Percentiles rank a stretch among this genome's conserved stretches.
Evolutionary conservation across 2,329 filamentous ascomycete species (phyloP).

Genomic region (Herpotrichia juniperi): DNA sequence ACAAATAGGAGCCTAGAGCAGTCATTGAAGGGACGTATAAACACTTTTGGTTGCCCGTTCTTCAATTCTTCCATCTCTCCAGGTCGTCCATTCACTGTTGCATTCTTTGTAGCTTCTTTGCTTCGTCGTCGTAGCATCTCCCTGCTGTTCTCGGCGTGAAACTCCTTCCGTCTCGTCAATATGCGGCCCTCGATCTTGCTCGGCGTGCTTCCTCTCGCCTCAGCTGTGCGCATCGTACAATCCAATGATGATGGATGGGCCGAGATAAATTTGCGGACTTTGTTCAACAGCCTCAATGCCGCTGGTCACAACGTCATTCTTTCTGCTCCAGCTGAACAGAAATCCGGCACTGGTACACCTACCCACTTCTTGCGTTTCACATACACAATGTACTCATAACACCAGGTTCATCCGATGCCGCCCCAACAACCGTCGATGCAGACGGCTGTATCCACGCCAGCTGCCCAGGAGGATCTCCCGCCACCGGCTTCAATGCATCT

Average conservation of each 20-base stretch:
- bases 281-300: conserved; percentile 62
- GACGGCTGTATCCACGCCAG: conserved; percentile 65
- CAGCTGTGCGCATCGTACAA: conserved; percentile 54
- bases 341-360: conserved; percentile 63
- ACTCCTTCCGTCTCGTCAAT: conserved; percentile 43
- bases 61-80: neutral
- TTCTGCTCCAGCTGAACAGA: conserved; percentile 69
- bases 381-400: neutral
- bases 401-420: conserved; percentile 59
- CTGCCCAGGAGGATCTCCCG: conserved; percentile 63
- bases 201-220: conserved; percentile 30
- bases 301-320: conserved; percentile 68
- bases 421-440: conserved; percentile 55
- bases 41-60: neutral
- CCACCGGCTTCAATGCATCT: conserved; percentile 63
- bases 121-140: neutral
- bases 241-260: conserved; percentile 79
- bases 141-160: neutral
- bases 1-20: too few species aligned
- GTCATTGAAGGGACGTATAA: conserved; percentile 3
- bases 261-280: conserved; percentile 67
- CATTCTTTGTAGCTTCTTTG: conserved; percentile 18
- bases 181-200: conserved; percentile 36
- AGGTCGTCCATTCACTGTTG: neutral
- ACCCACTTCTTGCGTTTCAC: neutral